Evolutionary conservation across 495 filamentous ascomycete genomes (phyloP), one percentile per base, ranked within the genome.

Genomic region (Penicillium egyptiacum): DNA sequence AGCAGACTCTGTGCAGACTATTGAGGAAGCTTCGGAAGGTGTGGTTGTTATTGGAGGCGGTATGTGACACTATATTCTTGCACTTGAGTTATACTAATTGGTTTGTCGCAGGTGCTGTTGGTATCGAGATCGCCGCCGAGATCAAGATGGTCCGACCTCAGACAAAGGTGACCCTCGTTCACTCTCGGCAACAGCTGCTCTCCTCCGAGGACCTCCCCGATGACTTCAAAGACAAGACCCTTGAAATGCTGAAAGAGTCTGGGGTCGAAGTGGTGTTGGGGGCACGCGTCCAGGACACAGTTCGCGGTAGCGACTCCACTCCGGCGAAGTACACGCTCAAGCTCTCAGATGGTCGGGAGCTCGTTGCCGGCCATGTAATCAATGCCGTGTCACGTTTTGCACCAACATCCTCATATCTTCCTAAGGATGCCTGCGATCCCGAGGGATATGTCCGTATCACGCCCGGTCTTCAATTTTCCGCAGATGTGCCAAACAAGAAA

Each of bases 41-140:
- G 77, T 85, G 2, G 71, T 82, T 0, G 67, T 87, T 26, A 78
- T 86, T 39, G 49, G 49, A 25, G 49, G 49, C 23, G 49, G 49
- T 51, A 40, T 11, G 49, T 41, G 10, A 4, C 22, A n/a, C n/a
- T 1, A 22, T 23, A 1, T 23, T 17, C 17, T 39, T 50, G 2
- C 16, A 23, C 2, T 10, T 71, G 63, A n/a, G 22, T 46, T 7
- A 33, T 43, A 33, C 31, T 35, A 19, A 30, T 33, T 37, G 10
- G 12, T 57, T 44, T 33, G n/a, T 20, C 37, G 16, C 39, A 61
- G 82, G 83, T 7, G 84, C 84, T 7, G 84, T 86, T 5, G 84
- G 84, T 16, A 79, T 86, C 45, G 84, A 87, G 57, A 83, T 86
- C 67, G 82, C 84, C 0, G 75, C 81, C 16, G 84, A 87, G 65